Conservation (phyloP, 495 filamentous ascomycete species). For the Penicillium angulare region DNA sequence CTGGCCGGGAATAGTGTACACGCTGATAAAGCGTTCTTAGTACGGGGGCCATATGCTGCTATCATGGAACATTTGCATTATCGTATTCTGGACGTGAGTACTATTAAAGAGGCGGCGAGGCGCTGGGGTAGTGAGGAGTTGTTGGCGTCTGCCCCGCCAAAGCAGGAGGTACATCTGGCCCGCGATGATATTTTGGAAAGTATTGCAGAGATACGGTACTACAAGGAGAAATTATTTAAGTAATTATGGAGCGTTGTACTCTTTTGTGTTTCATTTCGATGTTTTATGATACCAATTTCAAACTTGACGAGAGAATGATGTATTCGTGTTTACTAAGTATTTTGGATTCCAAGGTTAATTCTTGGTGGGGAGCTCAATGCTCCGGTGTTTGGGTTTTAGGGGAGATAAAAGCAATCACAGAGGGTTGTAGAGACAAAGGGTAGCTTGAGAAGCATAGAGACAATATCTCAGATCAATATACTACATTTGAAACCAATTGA, state of each 20-base stretch:
- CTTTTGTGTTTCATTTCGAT: neutral
- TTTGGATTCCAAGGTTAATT: neutral
- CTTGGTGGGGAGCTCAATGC: neutral
- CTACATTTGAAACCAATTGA: too few species aligned
- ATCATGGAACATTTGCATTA: constrained; percentile 80
- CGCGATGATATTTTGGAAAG: constrained; percentile 91
- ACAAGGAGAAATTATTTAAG: constrained; percentile 47
- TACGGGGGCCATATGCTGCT: constrained; percentile 65
- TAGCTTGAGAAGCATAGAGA: too few species aligned
- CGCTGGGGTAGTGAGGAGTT: constrained; percentile 71
- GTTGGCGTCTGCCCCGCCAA: constrained; percentile 60
- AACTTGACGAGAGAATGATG: neutral
- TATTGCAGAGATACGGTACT: constrained; percentile 86
- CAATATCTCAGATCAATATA: too few species aligned
- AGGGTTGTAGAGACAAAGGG: too few species aligned
- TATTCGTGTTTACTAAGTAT: neutral
- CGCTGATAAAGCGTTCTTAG: constrained; percentile 80
- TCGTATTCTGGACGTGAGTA: constrained; percentile 87
- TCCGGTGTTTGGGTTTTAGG: too few species aligned
- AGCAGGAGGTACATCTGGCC: constrained; percentile 77
- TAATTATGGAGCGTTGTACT: neutral
- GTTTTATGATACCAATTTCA: constrained; percentile 1
- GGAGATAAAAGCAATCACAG: too few species aligned
- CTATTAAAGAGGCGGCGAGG: constrained; percentile 81
- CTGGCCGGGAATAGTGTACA: constrained; percentile 93